A percentile compares a stretch with the other conserved stretches of the same genome.
These are phyloP conservation scores for Penicillium subrubescens DNA, from an alignment of 495 filamentous ascomycete species.

Conservation along the genomic window DNA sequence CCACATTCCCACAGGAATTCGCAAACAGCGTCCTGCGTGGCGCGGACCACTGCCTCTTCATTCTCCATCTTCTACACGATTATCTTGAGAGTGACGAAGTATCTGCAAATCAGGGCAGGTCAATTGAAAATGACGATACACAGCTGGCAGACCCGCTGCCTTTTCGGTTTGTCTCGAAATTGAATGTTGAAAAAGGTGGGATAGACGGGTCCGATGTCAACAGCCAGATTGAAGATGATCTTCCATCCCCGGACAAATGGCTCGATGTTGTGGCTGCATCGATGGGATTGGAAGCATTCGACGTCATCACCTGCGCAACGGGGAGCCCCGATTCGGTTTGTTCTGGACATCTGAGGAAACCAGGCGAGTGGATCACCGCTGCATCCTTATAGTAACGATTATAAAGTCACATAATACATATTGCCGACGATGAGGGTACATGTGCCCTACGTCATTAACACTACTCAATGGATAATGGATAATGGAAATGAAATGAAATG, in stretches of 20 bases:
- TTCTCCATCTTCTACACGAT: slow-evolving; percentile 20
- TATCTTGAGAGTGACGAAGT: slow-evolving; percentile 9
- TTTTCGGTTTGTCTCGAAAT: slow-evolving; percentile 22
- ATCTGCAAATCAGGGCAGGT: not conserved
- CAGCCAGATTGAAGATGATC: not conserved
- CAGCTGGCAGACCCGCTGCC: slow-evolving; percentile 11
- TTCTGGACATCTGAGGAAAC: not conserved
- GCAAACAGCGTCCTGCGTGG: slow-evolving; percentile 27
- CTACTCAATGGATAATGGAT: not conserved
- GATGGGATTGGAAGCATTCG: slow-evolving; percentile 27
- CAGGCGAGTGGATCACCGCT: not conserved
- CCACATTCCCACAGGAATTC: slow-evolving; percentile 24
- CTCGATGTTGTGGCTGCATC: slow-evolving; percentile 29
- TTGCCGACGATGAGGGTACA: not conserved
- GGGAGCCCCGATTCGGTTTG: not conserved
- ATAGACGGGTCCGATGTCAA: not conserved
- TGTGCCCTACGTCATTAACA: not conserved
- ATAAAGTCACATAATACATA: not conserved
- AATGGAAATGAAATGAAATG: not conserved
- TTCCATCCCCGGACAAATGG: slow-evolving; percentile 21
- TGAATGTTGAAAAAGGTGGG: not conserved
- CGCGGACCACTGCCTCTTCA: slow-evolving; percentile 16
- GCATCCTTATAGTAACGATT: not conserved
- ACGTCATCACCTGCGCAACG: slow-evolving; percentile 11
- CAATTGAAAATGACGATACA: not conserved